phyloP scores from a whole-genome alignment of 2,329 filamentous ascomycete genomes.

The Blastomyces silverae region DNA sequence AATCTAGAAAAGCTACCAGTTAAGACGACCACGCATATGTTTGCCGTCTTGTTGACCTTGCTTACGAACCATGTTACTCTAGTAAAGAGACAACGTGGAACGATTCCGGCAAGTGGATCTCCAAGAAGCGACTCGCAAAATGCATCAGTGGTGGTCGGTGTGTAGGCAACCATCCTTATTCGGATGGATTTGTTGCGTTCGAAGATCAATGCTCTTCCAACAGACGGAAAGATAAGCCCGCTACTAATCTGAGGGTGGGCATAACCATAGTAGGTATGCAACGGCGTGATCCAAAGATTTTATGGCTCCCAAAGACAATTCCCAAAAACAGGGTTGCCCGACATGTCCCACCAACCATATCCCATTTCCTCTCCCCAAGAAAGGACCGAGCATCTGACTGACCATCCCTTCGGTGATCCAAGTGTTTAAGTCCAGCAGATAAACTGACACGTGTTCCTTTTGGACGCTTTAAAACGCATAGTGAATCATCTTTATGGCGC shows the following conservation, averaged over 20 bases:
- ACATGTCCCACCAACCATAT: conserved; percentile 48
- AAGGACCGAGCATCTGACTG: conserved; percentile 37
- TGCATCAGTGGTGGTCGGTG: conserved; percentile 35
- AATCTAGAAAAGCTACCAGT: conserved; percentile 28
- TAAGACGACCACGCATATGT: conserved; percentile 37
- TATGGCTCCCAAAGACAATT: conserved; percentile 46
- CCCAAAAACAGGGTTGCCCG: conserved; percentile 43
- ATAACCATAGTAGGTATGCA: not conserved
- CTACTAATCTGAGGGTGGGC: conserved; percentile 13
- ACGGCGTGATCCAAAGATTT: conserved; percentile 20
- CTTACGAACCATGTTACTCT: conserved; percentile 39
- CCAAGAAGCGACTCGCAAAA: conserved; percentile 14
- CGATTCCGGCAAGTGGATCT: conserved; percentile 56
- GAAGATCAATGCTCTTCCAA: conserved; percentile 24
- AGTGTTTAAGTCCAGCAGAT: conserved; percentile 53
- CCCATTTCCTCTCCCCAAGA: conserved; percentile 31
- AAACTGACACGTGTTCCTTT: conserved; percentile 45
- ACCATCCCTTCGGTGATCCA: conserved; percentile 56
- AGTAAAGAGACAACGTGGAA: conserved; percentile 25
- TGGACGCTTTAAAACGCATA: conserved; percentile 41
- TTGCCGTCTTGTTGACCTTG: conserved; percentile 48
- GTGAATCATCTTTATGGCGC: conserved; percentile 41
- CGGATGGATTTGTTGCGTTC: conserved; percentile 32
- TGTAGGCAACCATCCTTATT: conserved; percentile 35
- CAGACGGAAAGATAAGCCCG: conserved; percentile 24